Base-by-base conservation (phyloP, 257 asterid genomes). In the Solanum rostratum region DNA sequence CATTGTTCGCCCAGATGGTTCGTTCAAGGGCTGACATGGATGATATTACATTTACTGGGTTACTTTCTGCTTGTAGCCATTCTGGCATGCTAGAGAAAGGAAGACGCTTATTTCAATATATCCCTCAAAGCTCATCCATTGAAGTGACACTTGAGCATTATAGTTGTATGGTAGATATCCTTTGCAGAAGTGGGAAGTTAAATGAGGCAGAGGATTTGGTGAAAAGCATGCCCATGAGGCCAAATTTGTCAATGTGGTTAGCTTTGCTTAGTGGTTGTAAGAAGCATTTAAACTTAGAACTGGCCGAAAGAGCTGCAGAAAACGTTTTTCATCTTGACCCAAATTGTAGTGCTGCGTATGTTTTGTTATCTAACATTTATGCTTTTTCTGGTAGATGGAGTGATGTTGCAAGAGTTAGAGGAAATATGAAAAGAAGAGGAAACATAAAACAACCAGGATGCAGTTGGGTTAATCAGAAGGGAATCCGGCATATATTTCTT, bases 11-110 rank as follows among this genome's bases (percentile, higher is more conserved):
- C 90, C 93, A 91, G 85, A 93, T 96, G 98, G 29, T 87, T 24
- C 93, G 92, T 59, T 90, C 89, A 10, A 92, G 92, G 84, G 37
- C 88, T 49, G 37, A 70, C 41, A 97, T 95, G 0, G 98, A 96
- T 85, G 98, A 88, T 80, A 95, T 96, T 86, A 96, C 99, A 9
- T 92, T 90, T 91, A 93, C 94, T 2, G 98, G 97, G 57, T 88
- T 96, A 90, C 99, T 96, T 69, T 91, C 81, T 63, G 94, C 99
- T 5, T 95, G 97, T 86, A 96, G 98, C 85, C 99, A 93, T 86
- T 93, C 97, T 11, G 98, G 98, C n/a, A 87, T 91, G 93, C 90
- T 93, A 29, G 86, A 81, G 65, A 93, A 93, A 90, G 98, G 97
- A 84, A 87, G 88, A 78, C 85, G 46, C 84, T 81, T 93, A 43